Evolutionary conservation across 805 yeast species (phyloP).

Genomic region (Maudiozyma pseudohumilis): DNA sequence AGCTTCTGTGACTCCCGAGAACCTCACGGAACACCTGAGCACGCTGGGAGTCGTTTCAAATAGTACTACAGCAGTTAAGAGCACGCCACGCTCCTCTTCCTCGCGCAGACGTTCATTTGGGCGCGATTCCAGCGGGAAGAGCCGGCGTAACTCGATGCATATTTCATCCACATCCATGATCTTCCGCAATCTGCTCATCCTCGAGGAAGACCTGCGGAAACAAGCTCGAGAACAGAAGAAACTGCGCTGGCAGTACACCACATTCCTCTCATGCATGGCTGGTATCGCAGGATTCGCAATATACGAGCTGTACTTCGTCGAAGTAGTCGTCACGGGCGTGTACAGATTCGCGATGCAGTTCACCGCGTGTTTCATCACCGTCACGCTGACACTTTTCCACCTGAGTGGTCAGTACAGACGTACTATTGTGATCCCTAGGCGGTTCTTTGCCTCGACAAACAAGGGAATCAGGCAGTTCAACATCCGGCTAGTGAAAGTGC

Average conservation of each 20-base stretch:
- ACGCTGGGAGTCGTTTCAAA: not conserved
- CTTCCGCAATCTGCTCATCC: slow-evolving; percentile 67
- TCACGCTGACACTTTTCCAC: slow-evolving; percentile 69
- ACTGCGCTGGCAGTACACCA: slow-evolving; percentile 40
- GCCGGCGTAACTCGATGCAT: slow-evolving; percentile 18
- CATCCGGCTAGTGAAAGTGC: slow-evolving; percentile 59
- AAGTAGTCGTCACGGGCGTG: slow-evolving; percentile 30
- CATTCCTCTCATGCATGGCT: slow-evolving; percentile 33
- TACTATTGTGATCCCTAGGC: slow-evolving; percentile 73
- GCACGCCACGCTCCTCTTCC: not conserved
- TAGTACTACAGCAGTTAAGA: not conserved
- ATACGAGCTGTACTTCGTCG: slow-evolving; percentile 30
- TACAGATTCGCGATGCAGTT: slow-evolving; percentile 26
- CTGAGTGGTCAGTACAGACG: slow-evolving; percentile 83
- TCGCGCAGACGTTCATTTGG: slow-evolving; percentile 19
- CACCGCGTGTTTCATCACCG: slow-evolving; percentile 25
- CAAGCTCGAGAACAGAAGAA: slow-evolving; percentile 68
- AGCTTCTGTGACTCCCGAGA: not conserved
- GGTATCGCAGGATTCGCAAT: slow-evolving; percentile 33
- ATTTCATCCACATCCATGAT: slow-evolving; percentile 56
- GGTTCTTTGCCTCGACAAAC: slow-evolving; percentile 72
- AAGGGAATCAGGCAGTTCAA: slow-evolving; percentile 82
- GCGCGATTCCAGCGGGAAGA: slow-evolving; percentile 23
- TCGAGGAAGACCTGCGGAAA: slow-evolving; percentile 77
- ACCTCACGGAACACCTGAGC: not conserved